A percentile compares a stretch with the other conserved stretches of the same genome.
Evolutionary conservation across 2,329 filamentous ascomycete genomes (phyloP).

Genomic region (Verticillium longisporum): DNA sequence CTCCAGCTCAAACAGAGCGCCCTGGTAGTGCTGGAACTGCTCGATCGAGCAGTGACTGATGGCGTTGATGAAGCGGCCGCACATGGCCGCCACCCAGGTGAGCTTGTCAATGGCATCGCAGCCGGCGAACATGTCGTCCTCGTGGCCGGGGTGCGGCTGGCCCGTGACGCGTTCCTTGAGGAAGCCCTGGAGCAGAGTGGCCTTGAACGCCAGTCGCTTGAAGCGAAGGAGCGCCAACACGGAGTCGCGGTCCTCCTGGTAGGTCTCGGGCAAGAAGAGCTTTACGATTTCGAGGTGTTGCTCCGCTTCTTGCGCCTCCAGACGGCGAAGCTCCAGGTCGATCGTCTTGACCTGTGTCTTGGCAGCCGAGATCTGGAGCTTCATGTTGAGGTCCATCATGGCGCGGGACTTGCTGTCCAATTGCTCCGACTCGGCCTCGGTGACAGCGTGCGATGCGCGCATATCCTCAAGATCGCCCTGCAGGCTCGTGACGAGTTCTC

Average conservation of each 20-base stretch:
- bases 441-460: constrained; percentile 84
- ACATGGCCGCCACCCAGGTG: constrained; percentile 75
- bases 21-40: constrained; percentile 72
- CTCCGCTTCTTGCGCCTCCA: constrained; percentile 82
- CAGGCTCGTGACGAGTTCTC: constrained; percentile 78
- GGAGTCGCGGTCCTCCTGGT: constrained; percentile 73
- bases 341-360: constrained; percentile 94
- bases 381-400: constrained; percentile 95
- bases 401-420: constrained; percentile 81
- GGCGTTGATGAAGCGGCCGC: constrained; percentile 73
- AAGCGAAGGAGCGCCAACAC: constrained; percentile 85
- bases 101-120: constrained; percentile 82
- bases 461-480: constrained; percentile 88
- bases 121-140: constrained; percentile 73
- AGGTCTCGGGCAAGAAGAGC: constrained; percentile 81
- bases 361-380: constrained; percentile 80
- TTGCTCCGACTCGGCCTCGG: constrained; percentile 87
- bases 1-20: constrained; percentile 79
- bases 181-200: constrained; percentile 68
- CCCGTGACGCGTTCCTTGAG: constrained; percentile 72
- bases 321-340: constrained; percentile 76
- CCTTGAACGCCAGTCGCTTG: constrained; percentile 83
- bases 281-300: constrained; percentile 87
- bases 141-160: constrained; percentile 55
- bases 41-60: constrained; percentile 73